These are phyloP conservation scores for Conringia planisiliqua DNA, from an alignment of 345 rosid genomes.

Conservation along the genomic window DNA sequence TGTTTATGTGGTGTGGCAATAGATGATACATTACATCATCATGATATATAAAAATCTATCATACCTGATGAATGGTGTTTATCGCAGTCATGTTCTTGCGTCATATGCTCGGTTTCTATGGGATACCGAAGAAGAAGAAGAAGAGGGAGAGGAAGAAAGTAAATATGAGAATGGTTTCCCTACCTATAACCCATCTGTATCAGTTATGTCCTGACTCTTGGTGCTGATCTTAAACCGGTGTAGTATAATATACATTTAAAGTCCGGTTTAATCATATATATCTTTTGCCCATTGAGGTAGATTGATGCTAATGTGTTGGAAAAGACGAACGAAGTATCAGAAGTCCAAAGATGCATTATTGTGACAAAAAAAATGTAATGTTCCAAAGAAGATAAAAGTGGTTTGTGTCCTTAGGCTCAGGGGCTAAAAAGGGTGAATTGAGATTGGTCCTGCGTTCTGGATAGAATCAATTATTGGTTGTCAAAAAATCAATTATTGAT, in stretches of 20 bases:
- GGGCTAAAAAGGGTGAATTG: conserved; percentile 1
- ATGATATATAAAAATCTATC: background rate
- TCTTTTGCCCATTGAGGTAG: background rate
- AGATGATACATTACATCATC: background rate
- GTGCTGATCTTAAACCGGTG: conserved; percentile 16
- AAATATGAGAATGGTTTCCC: conserved; percentile 20
- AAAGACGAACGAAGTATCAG: background rate
- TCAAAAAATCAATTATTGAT: conserved; percentile 15
- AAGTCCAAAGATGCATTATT: conserved; percentile 2
- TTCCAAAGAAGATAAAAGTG: conserved; percentile 8
- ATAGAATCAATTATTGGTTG: conserved; percentile 20
- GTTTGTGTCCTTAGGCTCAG: conserved; percentile 16
- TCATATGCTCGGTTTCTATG: conserved; percentile 76
- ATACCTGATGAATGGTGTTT: background rate
- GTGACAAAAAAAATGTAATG: background rate
- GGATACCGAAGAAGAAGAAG: conserved; percentile 61
- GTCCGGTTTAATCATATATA: conserved; percentile 18
- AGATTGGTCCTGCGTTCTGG: conserved; percentile 8
- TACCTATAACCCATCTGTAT: conserved; percentile 24
- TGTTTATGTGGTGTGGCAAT: background rate
- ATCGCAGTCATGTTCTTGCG: conserved; percentile 56
- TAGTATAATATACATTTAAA: conserved; percentile 10
- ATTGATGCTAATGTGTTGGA: conserved; percentile 10
- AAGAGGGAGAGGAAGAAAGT: conserved; percentile 8
- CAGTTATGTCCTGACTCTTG: conserved; percentile 28